phyloP scores from a whole-genome alignment of 139 green algal species.

The Tetratostichococcus sp. region DNA sequence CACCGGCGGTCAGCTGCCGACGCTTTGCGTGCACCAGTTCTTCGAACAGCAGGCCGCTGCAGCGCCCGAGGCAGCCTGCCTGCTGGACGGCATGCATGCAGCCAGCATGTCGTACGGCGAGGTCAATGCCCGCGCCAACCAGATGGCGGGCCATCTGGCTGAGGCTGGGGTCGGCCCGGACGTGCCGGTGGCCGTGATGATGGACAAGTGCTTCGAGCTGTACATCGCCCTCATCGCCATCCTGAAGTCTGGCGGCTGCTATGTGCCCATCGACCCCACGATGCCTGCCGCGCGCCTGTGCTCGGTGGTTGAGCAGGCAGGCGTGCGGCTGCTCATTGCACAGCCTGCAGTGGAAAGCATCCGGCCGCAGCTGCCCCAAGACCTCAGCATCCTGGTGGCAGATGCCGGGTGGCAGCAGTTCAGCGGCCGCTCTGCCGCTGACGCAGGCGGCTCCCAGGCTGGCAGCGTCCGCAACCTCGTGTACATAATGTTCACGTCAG shows the following conservation, averaged over 20 bases:
- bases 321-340: not conserved
- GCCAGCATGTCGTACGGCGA: constrained; percentile 8
- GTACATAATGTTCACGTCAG: constrained; percentile 60
- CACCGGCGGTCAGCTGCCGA: no score
- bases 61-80: constrained; percentile 13
- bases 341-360: not conserved
- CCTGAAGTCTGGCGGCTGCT: no score
- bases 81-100: not conserved
- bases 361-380: not conserved
- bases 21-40: constrained; percentile 13
- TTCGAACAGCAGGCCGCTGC: constrained; percentile 18
- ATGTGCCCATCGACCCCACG: no score
- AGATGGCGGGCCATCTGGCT: no score
- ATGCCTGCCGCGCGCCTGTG: constrained; percentile 5
- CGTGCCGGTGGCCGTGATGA: no score
- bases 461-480: constrained; percentile 12
- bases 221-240: no score
- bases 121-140: no score
- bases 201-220: no score
- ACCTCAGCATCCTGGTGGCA: not conserved
- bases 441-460: not conserved
- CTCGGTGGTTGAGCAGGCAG: not conserved
- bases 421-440: not conserved
- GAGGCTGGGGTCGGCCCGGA: no score
- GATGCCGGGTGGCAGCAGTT: not conserved